A percentile compares a stretch with the other conserved stretches of the same genome.
phyloP scores from a whole-genome alignment of 2,329 filamentous ascomycete species.

The Penicillium sp. region DNA sequence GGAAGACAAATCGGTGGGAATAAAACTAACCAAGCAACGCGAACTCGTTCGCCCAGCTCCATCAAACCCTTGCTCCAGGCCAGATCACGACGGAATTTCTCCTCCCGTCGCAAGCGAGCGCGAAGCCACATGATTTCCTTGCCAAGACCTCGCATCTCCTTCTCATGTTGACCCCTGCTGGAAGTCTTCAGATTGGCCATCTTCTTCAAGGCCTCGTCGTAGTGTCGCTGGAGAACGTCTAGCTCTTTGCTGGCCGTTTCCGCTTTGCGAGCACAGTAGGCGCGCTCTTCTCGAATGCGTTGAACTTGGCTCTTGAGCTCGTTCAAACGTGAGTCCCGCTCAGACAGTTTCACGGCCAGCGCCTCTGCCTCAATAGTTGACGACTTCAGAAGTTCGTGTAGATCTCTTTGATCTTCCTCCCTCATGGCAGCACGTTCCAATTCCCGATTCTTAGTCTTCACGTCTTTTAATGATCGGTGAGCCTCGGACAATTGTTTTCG shows the following conservation, averaged over 20 bases:
- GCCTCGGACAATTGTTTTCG: constrained; percentile 57
- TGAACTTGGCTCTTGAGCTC: constrained; percentile 56
- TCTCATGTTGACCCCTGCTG: constrained; percentile 46
- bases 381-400: constrained; percentile 44
- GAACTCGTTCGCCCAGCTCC: constrained; percentile 63
- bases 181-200: constrained; percentile 32
- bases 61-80: constrained; percentile 85
- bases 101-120: constrained; percentile 72
- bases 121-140: constrained; percentile 91
- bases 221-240: constrained; percentile 51
- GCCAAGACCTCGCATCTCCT: constrained; percentile 71
- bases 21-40: constrained; percentile 65
- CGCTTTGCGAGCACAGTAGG: constrained; percentile 36
- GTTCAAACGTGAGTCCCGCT: constrained; percentile 62
- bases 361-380: constrained; percentile 52
- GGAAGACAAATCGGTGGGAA: background rate
- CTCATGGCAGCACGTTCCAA: constrained; percentile 46
- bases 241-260: constrained; percentile 38
- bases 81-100: constrained; percentile 70
- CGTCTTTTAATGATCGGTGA: constrained; percentile 55
- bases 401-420: constrained; percentile 39
- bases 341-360: constrained; percentile 65
- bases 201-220: constrained; percentile 55
- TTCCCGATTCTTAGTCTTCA: constrained; percentile 46
- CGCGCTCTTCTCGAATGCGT: constrained; percentile 48